Conservation (phyloP, 345 rosid genomes). For the Corchorus olitorius region DNA sequence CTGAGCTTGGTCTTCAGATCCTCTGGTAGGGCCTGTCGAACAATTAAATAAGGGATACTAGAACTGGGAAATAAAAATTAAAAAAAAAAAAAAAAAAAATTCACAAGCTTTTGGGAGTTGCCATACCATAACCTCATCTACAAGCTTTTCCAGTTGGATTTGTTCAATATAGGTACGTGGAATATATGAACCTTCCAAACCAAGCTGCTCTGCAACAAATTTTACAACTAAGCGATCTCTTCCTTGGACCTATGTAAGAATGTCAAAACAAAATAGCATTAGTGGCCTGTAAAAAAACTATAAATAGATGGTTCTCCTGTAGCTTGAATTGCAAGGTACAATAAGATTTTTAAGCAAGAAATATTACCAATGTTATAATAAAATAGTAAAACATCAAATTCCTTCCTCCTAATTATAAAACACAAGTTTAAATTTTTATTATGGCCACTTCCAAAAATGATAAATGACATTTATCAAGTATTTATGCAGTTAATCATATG, state of each 20-base stretch:
- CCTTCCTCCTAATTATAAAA: not conserved
- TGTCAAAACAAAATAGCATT: not conserved
- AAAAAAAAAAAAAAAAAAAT: not conserved
- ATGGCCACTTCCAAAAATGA: not conserved
- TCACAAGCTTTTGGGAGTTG: constrained; percentile 12
- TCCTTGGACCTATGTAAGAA: constrained; percentile 86
- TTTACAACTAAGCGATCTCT: constrained; percentile 70
- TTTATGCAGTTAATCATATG: not conserved
- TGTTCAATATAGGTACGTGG: constrained; percentile 91
- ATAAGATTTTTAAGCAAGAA: not conserved
- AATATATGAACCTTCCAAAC: constrained; percentile 75
- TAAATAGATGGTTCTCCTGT: not conserved
- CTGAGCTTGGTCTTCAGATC: constrained; percentile 81
- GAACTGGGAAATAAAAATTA: not conserved
- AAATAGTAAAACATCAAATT: constrained; percentile 13
- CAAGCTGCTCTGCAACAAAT: constrained; percentile 71
- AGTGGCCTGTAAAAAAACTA: not conserved
- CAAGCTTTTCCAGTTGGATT: constrained; percentile 84
- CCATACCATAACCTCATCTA: constrained; percentile 86
- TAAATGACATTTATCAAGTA: not conserved
- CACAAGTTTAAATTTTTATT: not conserved
- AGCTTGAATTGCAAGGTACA: not conserved
- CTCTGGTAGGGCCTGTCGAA: constrained; percentile 73
- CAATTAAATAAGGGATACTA: constrained; percentile 24
- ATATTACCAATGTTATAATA: not conserved